phyloP scores from a whole-genome alignment of 495 filamentous ascomycete genomes.

The Margaritispora aquatica region DNA sequence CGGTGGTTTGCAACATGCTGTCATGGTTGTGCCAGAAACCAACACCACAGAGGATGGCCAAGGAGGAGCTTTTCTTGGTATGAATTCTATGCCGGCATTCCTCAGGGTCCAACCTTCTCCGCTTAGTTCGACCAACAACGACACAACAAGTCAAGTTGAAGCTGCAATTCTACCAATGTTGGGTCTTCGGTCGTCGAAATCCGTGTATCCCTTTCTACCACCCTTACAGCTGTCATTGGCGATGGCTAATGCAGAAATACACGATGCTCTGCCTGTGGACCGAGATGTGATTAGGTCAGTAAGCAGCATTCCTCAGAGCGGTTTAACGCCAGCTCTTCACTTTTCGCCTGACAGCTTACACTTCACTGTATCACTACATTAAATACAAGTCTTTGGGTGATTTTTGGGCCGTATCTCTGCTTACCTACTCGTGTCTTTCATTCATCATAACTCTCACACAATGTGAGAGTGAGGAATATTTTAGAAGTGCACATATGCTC shows the following conservation, averaged over 20 bases:
- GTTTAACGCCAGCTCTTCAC: too few species aligned
- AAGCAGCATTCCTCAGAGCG: too few species aligned
- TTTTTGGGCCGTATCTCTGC: too few species aligned
- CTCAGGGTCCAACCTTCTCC: neutral
- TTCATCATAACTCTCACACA: too few species aligned
- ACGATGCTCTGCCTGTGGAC: neutral
- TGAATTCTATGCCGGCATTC: neutral
- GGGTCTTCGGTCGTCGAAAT: slow-evolving; percentile 69
- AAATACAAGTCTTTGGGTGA: too few species aligned
- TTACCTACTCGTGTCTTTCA: too few species aligned
- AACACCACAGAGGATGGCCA: neutral
- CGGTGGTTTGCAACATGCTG: neutral
- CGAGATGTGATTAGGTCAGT: neutral
- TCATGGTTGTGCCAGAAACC: neutral
- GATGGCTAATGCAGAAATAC: neutral
- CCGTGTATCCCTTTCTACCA: slow-evolving; percentile 68
- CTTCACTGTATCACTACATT: too few species aligned
- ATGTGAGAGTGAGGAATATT: too few species aligned
- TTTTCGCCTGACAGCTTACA: too few species aligned
- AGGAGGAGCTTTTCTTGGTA: neutral
- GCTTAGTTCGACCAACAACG: neutral
- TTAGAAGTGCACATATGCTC: neutral
- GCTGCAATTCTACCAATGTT: slow-evolving; percentile 67
- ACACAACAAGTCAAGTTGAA: slow-evolving; percentile 23
- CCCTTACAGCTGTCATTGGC: neutral